phyloP scores from a whole-genome alignment of 768 basidiomycete genomes.

The Leccinum subgranulosum region DNA sequence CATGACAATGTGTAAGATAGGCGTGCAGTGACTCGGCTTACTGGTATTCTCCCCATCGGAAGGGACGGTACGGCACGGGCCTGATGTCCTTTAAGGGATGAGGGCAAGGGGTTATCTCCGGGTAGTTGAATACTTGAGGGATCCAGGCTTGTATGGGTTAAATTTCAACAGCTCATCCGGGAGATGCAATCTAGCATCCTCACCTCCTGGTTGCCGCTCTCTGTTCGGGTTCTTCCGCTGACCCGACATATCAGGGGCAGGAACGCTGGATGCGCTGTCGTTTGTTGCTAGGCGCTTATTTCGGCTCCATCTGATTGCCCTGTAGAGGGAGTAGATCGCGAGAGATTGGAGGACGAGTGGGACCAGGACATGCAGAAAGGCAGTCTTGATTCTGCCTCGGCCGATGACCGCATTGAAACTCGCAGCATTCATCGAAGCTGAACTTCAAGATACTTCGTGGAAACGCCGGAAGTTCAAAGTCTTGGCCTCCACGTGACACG shows the following conservation, averaged over 20 bases:
- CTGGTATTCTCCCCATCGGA: conserved; percentile 66
- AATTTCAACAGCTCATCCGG: not conserved
- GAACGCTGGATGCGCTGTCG: not conserved
- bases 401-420: not conserved
- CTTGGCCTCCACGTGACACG: too few species aligned
- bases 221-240: conserved; percentile 13
- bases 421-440: too few species aligned
- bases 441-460: too few species aligned
- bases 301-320: conserved; percentile 8
- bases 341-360: conserved; percentile 15
- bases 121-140: conserved; percentile 51
- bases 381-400: not conserved
- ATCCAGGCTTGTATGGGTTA: conserved; percentile 45
- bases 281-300: not conserved
- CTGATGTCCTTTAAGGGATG: conserved; percentile 41
- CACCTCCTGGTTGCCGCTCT: conserved; percentile 28
- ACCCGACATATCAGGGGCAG: not conserved
- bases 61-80: conserved; percentile 69
- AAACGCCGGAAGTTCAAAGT: too few species aligned
- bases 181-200: not conserved
- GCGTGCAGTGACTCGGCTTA: conserved; percentile 32
- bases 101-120: conserved; percentile 43
- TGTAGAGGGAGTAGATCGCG: conserved; percentile 15
- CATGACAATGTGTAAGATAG: not conserved
- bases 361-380: conserved; percentile 6